Percentiles rank a stretch among this genome's conserved stretches.
These are phyloP conservation scores for Lactifluus piperatus DNA, from an alignment of 768 basidiomycete genomes.

Conservation along the genomic window DNA sequence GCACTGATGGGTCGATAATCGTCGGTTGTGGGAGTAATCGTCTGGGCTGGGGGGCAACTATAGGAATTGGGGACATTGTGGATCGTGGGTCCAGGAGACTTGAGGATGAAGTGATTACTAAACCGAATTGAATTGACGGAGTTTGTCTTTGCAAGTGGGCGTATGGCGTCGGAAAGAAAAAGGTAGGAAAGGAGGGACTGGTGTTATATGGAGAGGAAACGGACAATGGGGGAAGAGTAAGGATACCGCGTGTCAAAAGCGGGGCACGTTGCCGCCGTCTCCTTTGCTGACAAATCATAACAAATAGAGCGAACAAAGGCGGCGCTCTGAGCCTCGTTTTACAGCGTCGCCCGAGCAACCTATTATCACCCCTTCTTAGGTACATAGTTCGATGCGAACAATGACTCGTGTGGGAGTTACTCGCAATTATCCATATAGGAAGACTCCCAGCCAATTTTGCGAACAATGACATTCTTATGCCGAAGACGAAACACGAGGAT, in stretches of 20 bases:
- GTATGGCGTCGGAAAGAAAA: slow-evolving; percentile 1
- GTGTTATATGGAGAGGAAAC: slow-evolving; percentile 13
- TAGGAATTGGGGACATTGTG: slow-evolving; percentile 19
- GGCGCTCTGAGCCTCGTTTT: slow-evolving; percentile 17
- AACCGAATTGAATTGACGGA: neutral
- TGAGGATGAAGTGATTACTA: neutral
- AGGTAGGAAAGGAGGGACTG: slow-evolving; percentile 15
- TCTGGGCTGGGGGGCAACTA: slow-evolving; percentile 20
- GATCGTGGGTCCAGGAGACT: neutral
- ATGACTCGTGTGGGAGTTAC: slow-evolving; percentile 3
- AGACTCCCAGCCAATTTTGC: neutral
- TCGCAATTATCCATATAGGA: neutral
- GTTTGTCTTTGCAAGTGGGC: neutral
- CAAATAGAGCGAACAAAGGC: slow-evolving; percentile 18
- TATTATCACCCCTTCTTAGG: neutral
- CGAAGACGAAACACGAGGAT: slow-evolving; percentile 13
- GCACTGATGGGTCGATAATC: slow-evolving; percentile 10
- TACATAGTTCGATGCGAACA: neutral
- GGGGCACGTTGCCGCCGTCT: slow-evolving; percentile 18
- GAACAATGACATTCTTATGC: neutral
- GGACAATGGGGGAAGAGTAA: slow-evolving; percentile 14
- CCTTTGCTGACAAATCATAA: slow-evolving; percentile 16
- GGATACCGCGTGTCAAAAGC: slow-evolving; percentile 15
- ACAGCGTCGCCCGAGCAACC: slow-evolving; percentile 19
- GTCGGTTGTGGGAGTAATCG: slow-evolving; percentile 11